These are phyloP conservation scores for Oenanthe sinensis DNA, from an alignment of 129 eudicot species.

Conservation along the genomic window DNA sequence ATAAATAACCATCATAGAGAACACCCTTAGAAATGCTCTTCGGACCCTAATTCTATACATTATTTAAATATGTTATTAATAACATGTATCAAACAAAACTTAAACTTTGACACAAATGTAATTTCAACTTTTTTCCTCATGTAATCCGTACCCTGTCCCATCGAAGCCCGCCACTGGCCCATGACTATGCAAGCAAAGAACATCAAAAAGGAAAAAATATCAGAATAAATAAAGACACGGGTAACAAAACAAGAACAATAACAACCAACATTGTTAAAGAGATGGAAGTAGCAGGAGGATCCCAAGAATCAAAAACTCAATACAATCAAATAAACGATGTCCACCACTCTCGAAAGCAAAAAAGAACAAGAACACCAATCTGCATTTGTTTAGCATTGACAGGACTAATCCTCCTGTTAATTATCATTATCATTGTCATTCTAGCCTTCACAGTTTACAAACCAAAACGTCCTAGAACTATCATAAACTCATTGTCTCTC, in stretches of 20 bases:
- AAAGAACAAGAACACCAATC: not conserved
- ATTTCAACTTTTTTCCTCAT: no score
- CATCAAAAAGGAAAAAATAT: not conserved
- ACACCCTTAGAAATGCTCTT: no score
- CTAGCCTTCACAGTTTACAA: conserved; percentile 64
- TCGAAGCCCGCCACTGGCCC: not conserved
- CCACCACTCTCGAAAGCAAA: not conserved
- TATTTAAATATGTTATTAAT: no score
- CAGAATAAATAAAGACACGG: not conserved
- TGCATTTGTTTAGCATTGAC: not conserved
- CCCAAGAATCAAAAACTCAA: not conserved
- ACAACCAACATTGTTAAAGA: not conserved
- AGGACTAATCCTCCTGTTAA: not conserved
- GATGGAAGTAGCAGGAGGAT: not conserved
- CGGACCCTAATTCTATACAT: no score
- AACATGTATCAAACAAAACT: no score
- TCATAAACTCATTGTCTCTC: conserved; percentile 41
- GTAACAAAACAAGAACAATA: not conserved
- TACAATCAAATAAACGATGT: not conserved
- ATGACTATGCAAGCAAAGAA: no score
- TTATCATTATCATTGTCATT: conserved; percentile 7
- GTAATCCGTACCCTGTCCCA: not conserved
- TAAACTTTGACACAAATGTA: no score
- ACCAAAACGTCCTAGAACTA: conserved; percentile 45
- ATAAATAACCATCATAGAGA: no score